Evolutionary conservation across 352 stramenopile genomes (phyloP).

Genomic region (Globisporangium viniferum): DNA sequence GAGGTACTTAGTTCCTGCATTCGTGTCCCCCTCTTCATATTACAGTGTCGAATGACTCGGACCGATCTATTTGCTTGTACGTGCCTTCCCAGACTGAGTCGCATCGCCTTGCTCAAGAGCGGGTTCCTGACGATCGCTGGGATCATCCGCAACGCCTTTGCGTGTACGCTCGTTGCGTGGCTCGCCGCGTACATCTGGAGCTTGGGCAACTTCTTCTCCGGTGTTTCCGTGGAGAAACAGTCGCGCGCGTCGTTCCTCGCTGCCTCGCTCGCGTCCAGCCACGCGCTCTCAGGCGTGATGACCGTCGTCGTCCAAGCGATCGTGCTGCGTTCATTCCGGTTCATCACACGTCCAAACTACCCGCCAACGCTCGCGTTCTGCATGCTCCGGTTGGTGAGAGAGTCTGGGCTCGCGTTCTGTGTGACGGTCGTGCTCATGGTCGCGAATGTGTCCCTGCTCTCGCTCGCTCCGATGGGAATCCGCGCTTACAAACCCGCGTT

Average conservation of each 20-base stretch:
- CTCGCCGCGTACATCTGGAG: slow-evolving; percentile 25
- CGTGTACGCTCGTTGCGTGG: slow-evolving; percentile 21
- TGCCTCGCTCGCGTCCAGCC: slow-evolving; percentile 3
- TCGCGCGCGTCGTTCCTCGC: slow-evolving; percentile 22
- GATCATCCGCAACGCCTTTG: slow-evolving; percentile 25
- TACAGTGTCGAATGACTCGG: too few relatives aligned
- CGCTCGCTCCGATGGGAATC: neutral
- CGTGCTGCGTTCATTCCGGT: slow-evolving; percentile 5
- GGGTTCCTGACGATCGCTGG: slow-evolving; percentile 1
- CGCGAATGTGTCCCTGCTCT: neutral
- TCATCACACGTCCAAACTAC: neutral
- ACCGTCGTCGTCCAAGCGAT: neutral
- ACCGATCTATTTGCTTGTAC: too few relatives aligned
- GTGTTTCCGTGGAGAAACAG: slow-evolving; percentile 20
- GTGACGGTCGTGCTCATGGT: slow-evolving; percentile 3
- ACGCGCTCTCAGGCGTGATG: neutral
- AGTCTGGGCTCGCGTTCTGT: neutral
- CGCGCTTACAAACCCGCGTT: slow-evolving; percentile 1
- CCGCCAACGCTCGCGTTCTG: neutral
- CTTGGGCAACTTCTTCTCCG: slow-evolving; percentile 21
- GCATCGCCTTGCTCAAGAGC: neutral
- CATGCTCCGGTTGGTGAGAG: neutral
- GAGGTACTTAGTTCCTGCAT: too few relatives aligned
- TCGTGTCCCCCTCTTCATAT: too few relatives aligned
- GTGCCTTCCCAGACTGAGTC: too few relatives aligned